Evolutionary conservation across 139 green algal species (phyloP), one percentile per base, ranked within the genome.

Genomic region (Chlamydomonas sp.): DNA sequence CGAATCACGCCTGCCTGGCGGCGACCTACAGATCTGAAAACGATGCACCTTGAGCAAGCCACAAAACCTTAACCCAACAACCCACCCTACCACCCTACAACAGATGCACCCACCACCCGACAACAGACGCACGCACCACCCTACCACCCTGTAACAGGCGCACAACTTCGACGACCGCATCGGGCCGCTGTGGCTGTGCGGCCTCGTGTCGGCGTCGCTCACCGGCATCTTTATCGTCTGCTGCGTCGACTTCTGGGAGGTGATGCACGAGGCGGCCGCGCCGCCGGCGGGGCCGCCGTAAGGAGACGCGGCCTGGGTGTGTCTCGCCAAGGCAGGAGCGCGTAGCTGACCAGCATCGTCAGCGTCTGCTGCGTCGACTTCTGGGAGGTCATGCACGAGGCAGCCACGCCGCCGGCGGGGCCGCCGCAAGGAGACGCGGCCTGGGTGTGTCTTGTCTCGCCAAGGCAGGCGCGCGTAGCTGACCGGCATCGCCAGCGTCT

Each of bases 111-210:
- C 24, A 65, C n/a, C 20, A 57, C 47, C 22, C 22, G 6, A 34
- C 22, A 22, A 16, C 16, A 63, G 20, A 63, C 54, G 29, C 16
- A 22, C 16, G 6, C 54, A 35, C 6, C 22, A 28, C 22, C 54
- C 29, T 22, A 22, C 54, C 16, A 26, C 13, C 43, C 13, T 64
- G 30, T 6, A 10, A 10, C 65, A 73, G 67, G 57, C 69, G 2
- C 35, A 73, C 48, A 85, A 91, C 48, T 90, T 92, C 47, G 87
- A 95, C 70, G 90, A 96, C 77, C 83, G 83, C 1, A 69, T 80
- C 13, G 90, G 90, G 0, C 90, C 90, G 0, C 68, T 92, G 48
- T 81, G 79, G 8, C 72, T 96, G 37, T 88, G 88, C 29, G 72
- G 37, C 4, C 76, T 87, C 1, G 86, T 96, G 8, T 74, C 90